Evolutionary conservation across 139 green algal genomes (phyloP), one percentile per base, ranked within the genome.

Genomic region (Asterochloris sp.): DNA sequence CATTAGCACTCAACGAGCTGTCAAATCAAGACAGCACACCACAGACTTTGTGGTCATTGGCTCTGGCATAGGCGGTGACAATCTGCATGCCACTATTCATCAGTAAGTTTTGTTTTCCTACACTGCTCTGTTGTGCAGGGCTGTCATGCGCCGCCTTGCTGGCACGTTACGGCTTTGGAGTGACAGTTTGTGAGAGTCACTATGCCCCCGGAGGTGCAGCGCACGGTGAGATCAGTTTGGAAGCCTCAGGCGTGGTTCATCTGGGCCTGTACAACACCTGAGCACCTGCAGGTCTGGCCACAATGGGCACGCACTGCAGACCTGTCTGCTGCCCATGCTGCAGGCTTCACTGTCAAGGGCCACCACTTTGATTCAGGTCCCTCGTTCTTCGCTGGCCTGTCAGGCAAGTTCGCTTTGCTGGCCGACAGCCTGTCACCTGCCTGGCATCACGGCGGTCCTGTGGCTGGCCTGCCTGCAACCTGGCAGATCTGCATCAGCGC

Each of bases 311-410:
- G 38, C 38, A 54, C 6, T 54, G 38, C 38, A 54, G 38, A 54
- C 38, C 38, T 6, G 38, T 6, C 38, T 54, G 38, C 38, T 54
- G 38, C 38, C 38, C 38, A 54, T 54, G 38, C 38, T 54, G 38
- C 38, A 71, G 17, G 84, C 0, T 98, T 97, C 69, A 77, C 92
- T 26, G 85, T 94, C 26, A 83, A 84, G 13, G 95, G 92, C 21
- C 98, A 94, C 87, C 88, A 87, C 11, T 98, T 98, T 88, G 95
- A 98, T 84, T 88, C 91, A 16, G 95, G 95, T 0, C 95, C 95
- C 9, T 96, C 91, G 10, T 97, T 98, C 83, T 95, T 95, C 82
- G 88, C 94, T 28, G 93, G 93, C 0, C 85, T 98, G 8, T 84
- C 67, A 54, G 74, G 81, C 62, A 75, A 62, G 73, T 11, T 47